A percentile compares a stretch with the other conserved stretches of the same genome.
These are phyloP conservation scores for Henckelia pumila DNA, from an alignment of 257 asterid species.

Conservation along the genomic window DNA sequence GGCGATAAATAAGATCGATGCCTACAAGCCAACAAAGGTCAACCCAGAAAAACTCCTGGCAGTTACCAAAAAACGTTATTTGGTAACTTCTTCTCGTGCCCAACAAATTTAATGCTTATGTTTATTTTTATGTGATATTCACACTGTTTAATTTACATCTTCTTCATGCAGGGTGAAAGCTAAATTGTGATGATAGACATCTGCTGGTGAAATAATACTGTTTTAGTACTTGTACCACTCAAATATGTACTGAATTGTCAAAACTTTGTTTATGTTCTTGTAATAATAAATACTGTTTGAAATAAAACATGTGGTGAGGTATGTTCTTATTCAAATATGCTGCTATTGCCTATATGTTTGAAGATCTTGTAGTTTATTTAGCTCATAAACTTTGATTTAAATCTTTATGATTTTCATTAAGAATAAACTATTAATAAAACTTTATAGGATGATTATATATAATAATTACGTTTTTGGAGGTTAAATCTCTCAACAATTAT, in stretches of 20 bases:
- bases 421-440: no score
- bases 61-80: conserved; percentile 14
- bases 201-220: neutral
- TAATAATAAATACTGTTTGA: neutral
- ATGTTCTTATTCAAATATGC: neutral
- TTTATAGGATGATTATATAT: no score
- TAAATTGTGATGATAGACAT: neutral
- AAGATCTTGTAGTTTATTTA: no score
- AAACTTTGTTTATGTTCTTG: neutral
- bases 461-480: no score
- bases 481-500: no score
- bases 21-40: conserved; percentile 43
- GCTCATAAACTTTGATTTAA: no score
- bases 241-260: neutral
- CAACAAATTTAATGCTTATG: neutral
- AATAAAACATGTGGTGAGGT: neutral
- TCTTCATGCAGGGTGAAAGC: neutral
- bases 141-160: neutral
- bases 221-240: neutral
- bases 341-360: no score
- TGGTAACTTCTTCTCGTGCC: conserved; percentile 26
- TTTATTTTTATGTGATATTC: neutral
- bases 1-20: conserved; percentile 51
- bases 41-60: conserved; percentile 30
- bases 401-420: no score